Base-by-base conservation (phyloP, 495 filamentous ascomycete genomes). In the Neurospora hispaniola region DNA sequence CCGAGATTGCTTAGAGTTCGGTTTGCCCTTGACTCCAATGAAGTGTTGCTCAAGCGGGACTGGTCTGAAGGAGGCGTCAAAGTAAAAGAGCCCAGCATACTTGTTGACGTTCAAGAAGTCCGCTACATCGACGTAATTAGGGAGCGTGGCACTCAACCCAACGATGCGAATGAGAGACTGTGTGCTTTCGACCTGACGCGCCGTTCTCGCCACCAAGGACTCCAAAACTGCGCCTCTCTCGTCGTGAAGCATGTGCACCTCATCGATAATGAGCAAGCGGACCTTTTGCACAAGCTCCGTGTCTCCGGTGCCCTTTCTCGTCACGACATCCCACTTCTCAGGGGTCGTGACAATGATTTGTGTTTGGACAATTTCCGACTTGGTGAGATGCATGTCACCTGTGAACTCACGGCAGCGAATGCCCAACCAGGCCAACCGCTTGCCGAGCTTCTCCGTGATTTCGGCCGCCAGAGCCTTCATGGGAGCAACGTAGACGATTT, bases 311-410 rank as follows among this genome's bases (percentile, higher is more conserved):
- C 96, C 95, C 81, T 98, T 99, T 59, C 96, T 87, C 11, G 96
- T 99, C 42, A 98, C 92, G 14, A 98, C 95, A 82, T 99, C 96
- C 96, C 96, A 99, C 84, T 99, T 99, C 80, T 99, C 96, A 69
- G 96, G 96, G 11, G 96, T 99, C 0, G 96, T 99, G 18, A 99
- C 96, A 74, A 99, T 97, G 72, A 99, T 94, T 81, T 99, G 96
- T 3, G 96, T 99, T 75, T 92, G 89, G 41, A 95, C 86, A 73
- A 99, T 97, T 82, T 99, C 96, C 3, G 92, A 89, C 83, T 99
- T 99, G 43, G 95, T 97, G 74, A 99, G 85, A 75, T 99, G 96
- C 94, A 98, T 98, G 82, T 99, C 96, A 75, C 95, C 96, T 54
- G 96, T 99, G 75, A 95, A 87, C 82, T 99, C 96, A 43, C 95